Percentiles rank a stretch among this genome's conserved stretches.
phyloP scores from a whole-genome alignment of 208 protist genomes.

The Endotrypanum monterogeii region DNA sequence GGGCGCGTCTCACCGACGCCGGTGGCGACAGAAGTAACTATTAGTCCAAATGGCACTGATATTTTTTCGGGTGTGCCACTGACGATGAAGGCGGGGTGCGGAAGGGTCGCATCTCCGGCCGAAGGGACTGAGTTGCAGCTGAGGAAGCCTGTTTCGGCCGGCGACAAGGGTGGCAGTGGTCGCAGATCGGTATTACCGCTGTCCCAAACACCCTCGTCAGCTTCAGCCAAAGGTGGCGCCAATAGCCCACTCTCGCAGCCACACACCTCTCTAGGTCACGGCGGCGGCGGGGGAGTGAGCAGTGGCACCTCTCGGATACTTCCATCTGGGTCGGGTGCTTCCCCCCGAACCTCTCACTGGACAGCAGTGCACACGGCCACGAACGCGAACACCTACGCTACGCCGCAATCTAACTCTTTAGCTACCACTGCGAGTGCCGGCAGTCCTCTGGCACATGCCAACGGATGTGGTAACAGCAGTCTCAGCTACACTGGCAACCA shows the following conservation, averaged over 20 bases:
- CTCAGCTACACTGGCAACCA: background rate
- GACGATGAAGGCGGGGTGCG: background rate
- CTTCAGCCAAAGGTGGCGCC: background rate
- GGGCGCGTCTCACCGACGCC: background rate
- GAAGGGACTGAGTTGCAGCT: background rate
- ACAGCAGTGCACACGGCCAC: conserved; percentile 35
- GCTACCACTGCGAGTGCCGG: conserved; percentile 6
- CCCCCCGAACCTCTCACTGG: conserved; percentile 16
- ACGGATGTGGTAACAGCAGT: background rate
- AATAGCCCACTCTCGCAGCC: background rate
- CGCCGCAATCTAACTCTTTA: conserved; percentile 11
- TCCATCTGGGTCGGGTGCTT: background rate
- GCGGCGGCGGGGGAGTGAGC: background rate
- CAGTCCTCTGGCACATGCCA: background rate
- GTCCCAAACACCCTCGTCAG: background rate
- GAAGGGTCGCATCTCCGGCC: background rate
- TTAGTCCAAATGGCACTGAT: background rate
- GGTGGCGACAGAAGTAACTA: background rate
- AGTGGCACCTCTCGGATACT: background rate
- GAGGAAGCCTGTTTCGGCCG: background rate
- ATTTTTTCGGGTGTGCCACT: background rate
- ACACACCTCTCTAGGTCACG: background rate
- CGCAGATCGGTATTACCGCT: background rate
- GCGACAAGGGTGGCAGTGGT: conserved; percentile 1
- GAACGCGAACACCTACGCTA: conserved; percentile 27